These are phyloP conservation scores for Argentina anserina DNA, from an alignment of 306 rosid species.

Conservation along the genomic window DNA sequence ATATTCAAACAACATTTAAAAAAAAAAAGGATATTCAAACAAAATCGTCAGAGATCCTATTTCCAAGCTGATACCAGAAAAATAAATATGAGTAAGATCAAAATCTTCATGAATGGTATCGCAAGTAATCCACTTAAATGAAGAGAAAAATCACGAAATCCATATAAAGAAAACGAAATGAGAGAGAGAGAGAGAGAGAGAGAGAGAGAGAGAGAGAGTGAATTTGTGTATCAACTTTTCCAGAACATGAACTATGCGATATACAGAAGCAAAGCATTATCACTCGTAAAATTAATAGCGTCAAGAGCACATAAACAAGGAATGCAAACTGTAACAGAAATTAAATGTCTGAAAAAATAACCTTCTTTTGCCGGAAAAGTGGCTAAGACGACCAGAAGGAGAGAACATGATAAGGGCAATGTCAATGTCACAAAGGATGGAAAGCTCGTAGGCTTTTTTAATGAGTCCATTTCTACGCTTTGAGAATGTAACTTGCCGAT, in stretches of 20 bases:
- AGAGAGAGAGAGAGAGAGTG: too few relatives aligned
- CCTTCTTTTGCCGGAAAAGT: slow-evolving; percentile 72
- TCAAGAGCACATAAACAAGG: not conserved
- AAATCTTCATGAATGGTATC: not conserved
- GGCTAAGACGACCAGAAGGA: slow-evolving; percentile 57
- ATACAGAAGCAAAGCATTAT: not conserved
- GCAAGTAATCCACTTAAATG: not conserved
- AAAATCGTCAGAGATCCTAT: slow-evolving; percentile 1
- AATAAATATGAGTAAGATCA: not conserved
- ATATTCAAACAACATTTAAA: not conserved
- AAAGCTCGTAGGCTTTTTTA: slow-evolving; percentile 77
- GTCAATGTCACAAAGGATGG: slow-evolving; percentile 78
- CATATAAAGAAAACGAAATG: not conserved
- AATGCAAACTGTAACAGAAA: not conserved
- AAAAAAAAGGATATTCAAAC: not conserved
- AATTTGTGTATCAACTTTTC: not conserved
- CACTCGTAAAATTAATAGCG: not conserved
- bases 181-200: not conserved
- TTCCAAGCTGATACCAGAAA: slow-evolving; percentile 6
- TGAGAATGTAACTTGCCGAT: slow-evolving; percentile 82
- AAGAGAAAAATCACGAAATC: not conserved
- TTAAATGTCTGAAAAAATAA: slow-evolving; percentile 5
- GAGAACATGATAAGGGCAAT: slow-evolving; percentile 85
- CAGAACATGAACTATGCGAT: not conserved
- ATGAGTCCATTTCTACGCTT: slow-evolving; percentile 85